Evolutionary conservation across 2,329 filamentous ascomycete genomes (phyloP), one percentile per base, ranked within the genome.

Genomic region (Simplicillium aogashimaense): DNA sequence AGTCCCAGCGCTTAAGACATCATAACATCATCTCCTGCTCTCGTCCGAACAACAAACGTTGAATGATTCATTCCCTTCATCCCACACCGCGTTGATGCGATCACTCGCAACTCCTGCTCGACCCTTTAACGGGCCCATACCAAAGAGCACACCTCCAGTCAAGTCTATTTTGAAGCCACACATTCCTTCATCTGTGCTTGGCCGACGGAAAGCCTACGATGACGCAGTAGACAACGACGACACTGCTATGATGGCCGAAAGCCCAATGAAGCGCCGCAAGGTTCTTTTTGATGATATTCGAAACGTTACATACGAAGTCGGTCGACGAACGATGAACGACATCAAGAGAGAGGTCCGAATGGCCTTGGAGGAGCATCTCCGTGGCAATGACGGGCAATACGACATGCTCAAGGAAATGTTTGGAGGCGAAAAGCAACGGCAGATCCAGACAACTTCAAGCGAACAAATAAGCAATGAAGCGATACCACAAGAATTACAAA

Each of bases 361-460:
- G 36, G 72, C 75, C 7, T 61, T 82, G 10, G 74, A 79, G 45
- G 67, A 66, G 33, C 75, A 81, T 52, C 59, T 66, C 25, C 65
- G 64, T 37, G 74, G 75, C 18, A 70, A 76, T 41, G 74, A 76
- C 43, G 72, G 76, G 45, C 73, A 71, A 29, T 81, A 80, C 56
- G 71, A 79, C 46, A 66, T 64, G n/a, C 58, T 81, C 37, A 80
- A 78, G 53, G 69, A 76, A 38, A 60, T 76, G 5, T 78, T 82
- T 41, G 60, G 64, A 40, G 68, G 69, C 45, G 70, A 73, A 44
- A 65, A 63, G 42, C 64, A 63, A 45, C 20, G 20, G 20, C 20
- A 25, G 20, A 25, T 9, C 5, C 6, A 5, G 9, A 55, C 58
- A 28, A 61, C 59, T 37, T 56, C 56, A 14, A 54, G 56, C 13